Percentiles rank a stretch among this genome's conserved stretches.
Conservation (phyloP, 192 early-diverging fungal genomes). For the Funneliformis mosseae region DNA sequence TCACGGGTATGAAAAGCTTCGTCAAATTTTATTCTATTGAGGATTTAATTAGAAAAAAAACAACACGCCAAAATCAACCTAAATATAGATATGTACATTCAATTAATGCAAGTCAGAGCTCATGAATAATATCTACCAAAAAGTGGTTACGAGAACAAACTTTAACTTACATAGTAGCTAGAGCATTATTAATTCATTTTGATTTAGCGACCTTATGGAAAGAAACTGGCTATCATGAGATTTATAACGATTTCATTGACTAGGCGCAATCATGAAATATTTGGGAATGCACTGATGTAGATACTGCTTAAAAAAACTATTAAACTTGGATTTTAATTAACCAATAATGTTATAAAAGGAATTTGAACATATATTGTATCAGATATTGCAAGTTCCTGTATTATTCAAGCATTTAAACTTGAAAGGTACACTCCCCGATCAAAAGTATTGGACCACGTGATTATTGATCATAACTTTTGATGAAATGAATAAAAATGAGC, state of each 20-base stretch:
- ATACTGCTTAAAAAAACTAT: not conserved
- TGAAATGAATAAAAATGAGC: no score
- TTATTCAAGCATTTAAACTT: not conserved
- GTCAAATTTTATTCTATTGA: not conserved
- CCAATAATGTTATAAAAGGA: slow-evolving; percentile 4
- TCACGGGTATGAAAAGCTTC: not conserved
- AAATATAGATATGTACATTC: not conserved
- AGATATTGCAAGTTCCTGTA: not conserved
- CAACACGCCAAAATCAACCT: not conserved
- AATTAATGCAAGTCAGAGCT: not conserved
- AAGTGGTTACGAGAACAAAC: slow-evolving; percentile 9
- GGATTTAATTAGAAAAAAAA: not conserved
- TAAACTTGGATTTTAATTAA: slow-evolving; percentile 19
- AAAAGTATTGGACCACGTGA: no score
- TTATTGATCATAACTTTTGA: no score
- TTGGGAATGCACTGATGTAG: not conserved
- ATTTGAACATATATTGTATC: slow-evolving; percentile 18
- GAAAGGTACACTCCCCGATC: no score
- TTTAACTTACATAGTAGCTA: not conserved
- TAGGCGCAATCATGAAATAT: not conserved
- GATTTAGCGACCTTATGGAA: not conserved
- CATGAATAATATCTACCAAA: slow-evolving; percentile 11
- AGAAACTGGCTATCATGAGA: not conserved
- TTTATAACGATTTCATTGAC: slow-evolving; percentile 29
- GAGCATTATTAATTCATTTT: slow-evolving; percentile 24